phyloP scores from a whole-genome alignment of 2,329 filamentous ascomycete species.

The Aplosporella prunicola region DNA sequence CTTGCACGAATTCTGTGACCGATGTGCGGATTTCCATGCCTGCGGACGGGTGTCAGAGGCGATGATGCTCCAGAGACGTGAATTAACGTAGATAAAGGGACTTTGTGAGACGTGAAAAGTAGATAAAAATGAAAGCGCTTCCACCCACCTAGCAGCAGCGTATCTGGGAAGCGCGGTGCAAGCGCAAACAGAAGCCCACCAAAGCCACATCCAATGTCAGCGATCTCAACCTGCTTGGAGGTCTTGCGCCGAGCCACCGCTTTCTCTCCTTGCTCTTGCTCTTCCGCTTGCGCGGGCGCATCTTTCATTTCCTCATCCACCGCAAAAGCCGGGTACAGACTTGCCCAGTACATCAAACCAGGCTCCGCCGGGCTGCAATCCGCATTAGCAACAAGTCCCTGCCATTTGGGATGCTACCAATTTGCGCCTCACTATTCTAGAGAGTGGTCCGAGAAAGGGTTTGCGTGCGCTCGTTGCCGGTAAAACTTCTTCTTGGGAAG shows the following conservation, averaged over 20 bases:
- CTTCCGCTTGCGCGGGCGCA: constrained; percentile 11
- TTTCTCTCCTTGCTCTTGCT: constrained; percentile 17
- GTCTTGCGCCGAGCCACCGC: constrained; percentile 25
- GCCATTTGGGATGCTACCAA: neutral
- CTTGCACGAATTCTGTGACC: constrained; percentile 83
- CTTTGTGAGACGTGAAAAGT: neutral
- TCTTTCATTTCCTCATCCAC: constrained; percentile 19
- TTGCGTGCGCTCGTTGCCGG: constrained; percentile 90
- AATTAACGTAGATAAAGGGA: neutral
- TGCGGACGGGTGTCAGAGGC: constrained; percentile 25
- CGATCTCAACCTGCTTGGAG: constrained; percentile 71
- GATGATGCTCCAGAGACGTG: neutral
- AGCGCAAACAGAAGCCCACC: constrained; percentile 83
- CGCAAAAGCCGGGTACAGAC: constrained; percentile 69
- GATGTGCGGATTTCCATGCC: constrained; percentile 88
- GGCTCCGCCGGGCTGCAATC: constrained; percentile 62
- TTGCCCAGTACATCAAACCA: constrained; percentile 81
- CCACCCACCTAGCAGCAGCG: constrained; percentile 65
- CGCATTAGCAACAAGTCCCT: constrained; percentile 4
- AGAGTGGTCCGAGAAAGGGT: constrained; percentile 92
- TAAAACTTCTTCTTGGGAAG: constrained; percentile 94
- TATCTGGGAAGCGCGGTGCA: constrained; percentile 69
- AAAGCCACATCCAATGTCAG: constrained; percentile 96
- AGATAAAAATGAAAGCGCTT: neutral
- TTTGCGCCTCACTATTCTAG: constrained; percentile 63